A percentile compares a stretch with the other conserved stretches of the same genome.
Conservation (phyloP, 169 alveolate genomes). For the Plasmodium adleri region DNA sequence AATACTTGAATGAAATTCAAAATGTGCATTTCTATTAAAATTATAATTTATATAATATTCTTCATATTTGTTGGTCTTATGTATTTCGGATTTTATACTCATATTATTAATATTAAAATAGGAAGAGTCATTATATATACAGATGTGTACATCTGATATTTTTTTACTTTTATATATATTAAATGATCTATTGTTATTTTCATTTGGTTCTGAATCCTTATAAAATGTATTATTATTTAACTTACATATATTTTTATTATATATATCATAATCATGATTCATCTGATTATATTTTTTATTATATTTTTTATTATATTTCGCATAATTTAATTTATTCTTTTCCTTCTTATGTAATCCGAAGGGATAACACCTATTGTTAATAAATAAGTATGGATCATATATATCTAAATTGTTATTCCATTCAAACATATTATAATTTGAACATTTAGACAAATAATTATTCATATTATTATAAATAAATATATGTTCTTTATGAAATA, state of each 20-base stretch:
- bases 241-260: too few relatives aligned
- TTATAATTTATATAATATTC: conserved; percentile 16
- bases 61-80: conserved; percentile 43
- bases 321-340: too few relatives aligned
- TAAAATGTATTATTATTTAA: background rate
- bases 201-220: too few relatives aligned
- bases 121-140: conserved; percentile 56
- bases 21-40: conserved; percentile 42
- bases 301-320: too few relatives aligned
- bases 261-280: too few relatives aligned
- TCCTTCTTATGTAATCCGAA: background rate
- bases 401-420: conserved; percentile 47
- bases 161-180: background rate
- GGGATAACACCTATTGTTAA: conserved; percentile 9
- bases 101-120: conserved; percentile 23
- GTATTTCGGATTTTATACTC: conserved; percentile 12
- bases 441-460: background rate
- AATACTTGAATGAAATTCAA: conserved; percentile 22
- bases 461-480: background rate
- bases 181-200: background rate
- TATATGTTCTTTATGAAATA: background rate
- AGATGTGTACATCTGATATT: conserved; percentile 11
- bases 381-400: conserved; percentile 33
- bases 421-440: conserved; percentile 7
- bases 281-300: too few relatives aligned